These are phyloP conservation scores for Clitopilus passeckerianus DNA, from an alignment of 768 basidiomycete species.

Conservation along the genomic window DNA sequence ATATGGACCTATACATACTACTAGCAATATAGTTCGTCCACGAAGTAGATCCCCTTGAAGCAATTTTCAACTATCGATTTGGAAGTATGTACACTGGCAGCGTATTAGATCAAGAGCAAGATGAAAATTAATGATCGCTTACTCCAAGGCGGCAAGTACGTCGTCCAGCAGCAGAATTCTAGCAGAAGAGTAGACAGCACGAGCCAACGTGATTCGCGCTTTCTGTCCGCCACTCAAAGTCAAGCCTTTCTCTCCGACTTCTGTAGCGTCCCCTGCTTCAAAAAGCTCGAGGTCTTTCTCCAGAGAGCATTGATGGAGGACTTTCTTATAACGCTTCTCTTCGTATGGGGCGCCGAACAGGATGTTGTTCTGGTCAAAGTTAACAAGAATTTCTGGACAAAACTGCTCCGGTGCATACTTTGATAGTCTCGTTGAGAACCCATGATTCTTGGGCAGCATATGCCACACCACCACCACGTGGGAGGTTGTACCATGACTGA, in stretches of 20 bases:
- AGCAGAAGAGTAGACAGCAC: slow-evolving; percentile 46
- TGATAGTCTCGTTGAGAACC: slow-evolving; percentile 79
- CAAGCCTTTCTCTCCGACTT: slow-evolving; percentile 69
- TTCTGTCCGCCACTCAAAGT: slow-evolving; percentile 53
- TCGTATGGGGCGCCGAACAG: slow-evolving; percentile 76
- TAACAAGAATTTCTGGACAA: not conserved
- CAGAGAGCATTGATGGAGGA: slow-evolving; percentile 68
- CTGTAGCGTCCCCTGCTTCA: slow-evolving; percentile 61
- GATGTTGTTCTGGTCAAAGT: slow-evolving; percentile 60
- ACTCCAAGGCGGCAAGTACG: slow-evolving; percentile 60
- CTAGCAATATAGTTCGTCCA: slow-evolving; percentile 81
- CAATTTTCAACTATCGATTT: slow-evolving; percentile 79
- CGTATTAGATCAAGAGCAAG: not conserved
- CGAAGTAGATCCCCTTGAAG: slow-evolving; percentile 70
- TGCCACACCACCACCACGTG: slow-evolving; percentile 63
- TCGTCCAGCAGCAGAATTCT: slow-evolving; percentile 69
- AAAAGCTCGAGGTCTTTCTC: slow-evolving; percentile 69
- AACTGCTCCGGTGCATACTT: slow-evolving; percentile 21
- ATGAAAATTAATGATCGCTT: slow-evolving; percentile 10
- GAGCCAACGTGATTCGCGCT: slow-evolving; percentile 42
- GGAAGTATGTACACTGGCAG: slow-evolving; percentile 59
- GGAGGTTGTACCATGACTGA: slow-evolving; percentile 66
- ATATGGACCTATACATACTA: slow-evolving; percentile 33
- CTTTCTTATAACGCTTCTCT: slow-evolving; percentile 72
- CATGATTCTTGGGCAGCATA: slow-evolving; percentile 85